Percentiles rank a stretch among this genome's conserved stretches.
phyloP scores from a whole-genome alignment of 768 basidiomycete species.

The Tricholoma terreum region DNA sequence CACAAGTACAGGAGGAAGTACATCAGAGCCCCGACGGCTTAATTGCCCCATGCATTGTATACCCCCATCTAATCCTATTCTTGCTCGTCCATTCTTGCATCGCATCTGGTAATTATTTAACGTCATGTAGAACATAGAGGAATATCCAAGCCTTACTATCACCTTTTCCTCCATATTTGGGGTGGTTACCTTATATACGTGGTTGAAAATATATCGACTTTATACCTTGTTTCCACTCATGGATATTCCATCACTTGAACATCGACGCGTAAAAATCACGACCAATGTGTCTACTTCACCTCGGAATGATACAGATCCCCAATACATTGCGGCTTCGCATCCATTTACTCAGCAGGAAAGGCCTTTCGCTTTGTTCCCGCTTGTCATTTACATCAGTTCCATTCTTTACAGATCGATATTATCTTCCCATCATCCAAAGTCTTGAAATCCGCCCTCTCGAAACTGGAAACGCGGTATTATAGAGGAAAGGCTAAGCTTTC shows the following conservation, averaged over 20 bases:
- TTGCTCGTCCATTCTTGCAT: neutral
- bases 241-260: slow-evolving; percentile 13
- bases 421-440: slow-evolving; percentile 47
- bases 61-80: slow-evolving; percentile 11
- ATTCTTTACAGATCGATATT: slow-evolving; percentile 53
- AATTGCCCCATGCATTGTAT: slow-evolving; percentile 15
- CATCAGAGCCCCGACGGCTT: slow-evolving; percentile 43
- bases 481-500: slow-evolving; percentile 42
- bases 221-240: neutral
- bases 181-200: slow-evolving; percentile 10
- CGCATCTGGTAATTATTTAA: slow-evolving; percentile 1
- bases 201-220: neutral
- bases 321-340: slow-evolving; percentile 36
- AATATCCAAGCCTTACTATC: slow-evolving; percentile 6
- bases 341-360: slow-evolving; percentile 53
- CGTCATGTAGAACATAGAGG: slow-evolving; percentile 11
- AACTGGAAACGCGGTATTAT: slow-evolving; percentile 42
- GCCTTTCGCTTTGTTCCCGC: neutral
- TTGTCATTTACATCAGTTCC: neutral
- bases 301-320: slow-evolving; percentile 22
- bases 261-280: slow-evolving; percentile 18
- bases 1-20: slow-evolving; percentile 92
- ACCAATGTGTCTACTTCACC: slow-evolving; percentile 11
- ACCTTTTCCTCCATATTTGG: neutral
- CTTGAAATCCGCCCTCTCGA: slow-evolving; percentile 38